Evolutionary conservation across 192 early-diverging fungal genomes (phyloP).

Genomic region (Backusella tuberculispora): DNA sequence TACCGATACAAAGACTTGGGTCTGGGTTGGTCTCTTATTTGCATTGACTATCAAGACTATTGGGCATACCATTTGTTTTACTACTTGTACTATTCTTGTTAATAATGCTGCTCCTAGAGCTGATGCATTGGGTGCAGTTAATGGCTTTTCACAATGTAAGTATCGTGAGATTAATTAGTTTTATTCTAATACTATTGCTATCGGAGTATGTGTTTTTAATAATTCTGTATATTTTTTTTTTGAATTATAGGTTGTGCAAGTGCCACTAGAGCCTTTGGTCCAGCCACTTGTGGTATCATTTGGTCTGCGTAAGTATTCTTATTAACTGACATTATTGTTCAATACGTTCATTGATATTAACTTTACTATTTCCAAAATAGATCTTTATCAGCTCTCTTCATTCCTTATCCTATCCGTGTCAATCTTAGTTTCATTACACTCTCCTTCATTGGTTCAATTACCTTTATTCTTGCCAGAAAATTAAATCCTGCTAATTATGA

Average conservation of each 20-base stretch:
- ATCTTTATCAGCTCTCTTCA: background rate
- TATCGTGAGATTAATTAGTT: background rate
- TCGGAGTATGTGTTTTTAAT: background rate
- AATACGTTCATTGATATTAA: background rate
- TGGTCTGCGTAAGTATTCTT: slow-evolving; percentile 39
- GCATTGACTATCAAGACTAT: slow-evolving; percentile 31
- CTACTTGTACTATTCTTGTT: slow-evolving; percentile 50
- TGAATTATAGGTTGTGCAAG: slow-evolving; percentile 18
- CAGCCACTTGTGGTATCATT: slow-evolving; percentile 53
- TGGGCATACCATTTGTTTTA: slow-evolving; percentile 40
- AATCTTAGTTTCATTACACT: slow-evolving; percentile 13
- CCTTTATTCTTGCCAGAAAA: slow-evolving; percentile 8
- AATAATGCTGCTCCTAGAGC: slow-evolving; percentile 51
- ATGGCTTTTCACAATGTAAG: slow-evolving; percentile 56
- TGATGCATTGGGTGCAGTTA: slow-evolving; percentile 54
- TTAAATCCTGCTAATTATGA: slow-evolving; percentile 5
- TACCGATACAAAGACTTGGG: slow-evolving; percentile 28
- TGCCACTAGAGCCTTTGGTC: slow-evolving; percentile 51
- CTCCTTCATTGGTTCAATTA: background rate
- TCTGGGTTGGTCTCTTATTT: slow-evolving; percentile 32
- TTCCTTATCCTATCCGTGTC: slow-evolving; percentile 19
- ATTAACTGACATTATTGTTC: background rate
- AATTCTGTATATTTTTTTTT: background rate
- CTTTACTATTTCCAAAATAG: slow-evolving; percentile 3
- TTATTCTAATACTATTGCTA: background rate